phyloP scores from a whole-genome alignment of 2,329 filamentous ascomycete species.

The Apiospora koreana region DNA sequence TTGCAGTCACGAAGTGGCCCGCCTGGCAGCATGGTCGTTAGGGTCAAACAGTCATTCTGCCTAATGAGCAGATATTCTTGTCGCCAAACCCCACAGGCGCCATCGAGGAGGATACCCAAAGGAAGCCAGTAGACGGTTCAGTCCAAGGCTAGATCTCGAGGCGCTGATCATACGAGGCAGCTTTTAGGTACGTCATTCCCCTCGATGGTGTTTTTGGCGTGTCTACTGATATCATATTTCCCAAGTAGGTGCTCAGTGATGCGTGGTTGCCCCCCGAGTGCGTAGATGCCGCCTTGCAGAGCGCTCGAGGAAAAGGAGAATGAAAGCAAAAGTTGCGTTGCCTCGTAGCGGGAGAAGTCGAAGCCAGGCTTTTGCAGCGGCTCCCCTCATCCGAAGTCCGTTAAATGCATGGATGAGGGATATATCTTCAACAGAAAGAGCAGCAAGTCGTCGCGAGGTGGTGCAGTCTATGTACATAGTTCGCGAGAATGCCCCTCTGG shows the following conservation, averaged over 20 bases:
- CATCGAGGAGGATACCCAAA: neutral
- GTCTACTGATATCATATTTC: neutral
- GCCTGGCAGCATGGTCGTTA: neutral
- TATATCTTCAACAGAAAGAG: neutral
- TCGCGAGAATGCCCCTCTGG: neutral
- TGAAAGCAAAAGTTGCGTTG: neutral
- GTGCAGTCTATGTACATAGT: neutral
- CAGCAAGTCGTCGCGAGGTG: neutral
- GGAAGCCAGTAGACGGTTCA: neutral
- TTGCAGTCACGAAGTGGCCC: neutral
- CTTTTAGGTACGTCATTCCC: neutral
- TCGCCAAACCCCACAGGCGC: neutral
- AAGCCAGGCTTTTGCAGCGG: neutral
- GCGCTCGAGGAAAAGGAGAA: neutral
- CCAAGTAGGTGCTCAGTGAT: neutral
- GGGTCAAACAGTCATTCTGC: neutral
- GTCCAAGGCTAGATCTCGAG: neutral
- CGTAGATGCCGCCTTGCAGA: neutral
- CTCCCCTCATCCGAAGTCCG: neutral
- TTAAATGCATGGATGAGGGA: neutral
- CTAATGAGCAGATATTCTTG: neutral
- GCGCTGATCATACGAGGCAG: neutral
- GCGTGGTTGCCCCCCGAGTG: neutral
- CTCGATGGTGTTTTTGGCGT: neutral
- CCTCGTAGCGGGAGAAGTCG: neutral